Evolutionary conservation across 2,329 filamentous ascomycete species (phyloP).

Genomic region (Cercospora sp.): DNA sequence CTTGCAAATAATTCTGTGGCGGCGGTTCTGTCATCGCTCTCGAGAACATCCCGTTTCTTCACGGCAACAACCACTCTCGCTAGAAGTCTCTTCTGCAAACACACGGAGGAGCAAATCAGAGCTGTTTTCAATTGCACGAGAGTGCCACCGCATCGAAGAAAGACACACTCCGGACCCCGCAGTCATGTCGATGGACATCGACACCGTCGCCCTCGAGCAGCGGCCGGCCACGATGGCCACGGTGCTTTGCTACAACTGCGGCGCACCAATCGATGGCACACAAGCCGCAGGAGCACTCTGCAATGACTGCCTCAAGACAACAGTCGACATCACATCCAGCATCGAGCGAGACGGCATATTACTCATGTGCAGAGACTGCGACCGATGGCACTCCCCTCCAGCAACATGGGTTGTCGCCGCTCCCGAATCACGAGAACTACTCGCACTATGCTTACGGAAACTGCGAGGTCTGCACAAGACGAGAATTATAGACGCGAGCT

Average conservation of each 20-base stretch:
- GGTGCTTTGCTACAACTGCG: constrained; percentile 98
- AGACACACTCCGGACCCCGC: not conserved
- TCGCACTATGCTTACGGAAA: constrained; percentile 88
- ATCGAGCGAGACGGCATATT: constrained; percentile 88
- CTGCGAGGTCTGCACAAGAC: constrained; percentile 83
- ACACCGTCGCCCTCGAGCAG: constrained; percentile 35
- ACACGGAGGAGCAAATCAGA: no score
- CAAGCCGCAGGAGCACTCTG: constrained; percentile 82
- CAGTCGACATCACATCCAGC: constrained; percentile 86
- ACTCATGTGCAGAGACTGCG: constrained; percentile 91
- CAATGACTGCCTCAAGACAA: constrained; percentile 93
- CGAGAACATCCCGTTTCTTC: not conserved
- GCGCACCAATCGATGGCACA: constrained; percentile 91
- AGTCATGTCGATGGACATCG: constrained; percentile 43
- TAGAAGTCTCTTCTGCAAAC: not conserved
- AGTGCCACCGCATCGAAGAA: not conserved
- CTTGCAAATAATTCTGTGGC: constrained; percentile 9
- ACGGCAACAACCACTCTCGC: not conserved
- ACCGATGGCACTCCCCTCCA: constrained; percentile 88
- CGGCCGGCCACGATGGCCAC: constrained; percentile 48
- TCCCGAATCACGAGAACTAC: constrained; percentile 85
- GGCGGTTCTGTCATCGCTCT: constrained; percentile 1
- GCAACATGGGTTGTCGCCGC: constrained; percentile 79
- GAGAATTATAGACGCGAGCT: constrained; percentile 90
- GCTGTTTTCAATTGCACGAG: no score